Conservation (phyloP, 148 eudicot genomes). For the Rhododendron molle region DNA sequence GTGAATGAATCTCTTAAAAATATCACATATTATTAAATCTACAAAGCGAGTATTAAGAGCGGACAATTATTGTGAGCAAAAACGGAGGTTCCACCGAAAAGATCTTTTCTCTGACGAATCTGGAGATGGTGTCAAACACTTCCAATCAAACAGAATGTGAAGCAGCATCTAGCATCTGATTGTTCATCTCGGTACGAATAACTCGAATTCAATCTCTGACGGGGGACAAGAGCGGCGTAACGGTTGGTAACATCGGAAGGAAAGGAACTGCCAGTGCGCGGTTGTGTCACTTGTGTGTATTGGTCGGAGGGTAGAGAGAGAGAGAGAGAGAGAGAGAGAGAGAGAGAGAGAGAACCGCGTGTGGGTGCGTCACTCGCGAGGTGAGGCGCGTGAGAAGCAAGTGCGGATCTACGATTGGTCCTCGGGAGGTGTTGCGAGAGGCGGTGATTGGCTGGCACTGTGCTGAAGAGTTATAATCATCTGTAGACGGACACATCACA, state of each 20-base stretch:
- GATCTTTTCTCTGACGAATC: too few relatives aligned
- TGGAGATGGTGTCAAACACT: fast-evolving
- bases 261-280: conserved; percentile 14
- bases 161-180: too few relatives aligned
- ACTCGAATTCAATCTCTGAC: too few relatives aligned
- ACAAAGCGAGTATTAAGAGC: too few relatives aligned
- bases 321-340: neutral
- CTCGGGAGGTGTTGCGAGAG: neutral
- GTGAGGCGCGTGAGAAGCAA: neutral
- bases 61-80: too few relatives aligned
- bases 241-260: neutral
- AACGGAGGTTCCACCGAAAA: too few relatives aligned
- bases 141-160: too few relatives aligned
- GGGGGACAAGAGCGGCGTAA: too few relatives aligned
- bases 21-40: too few relatives aligned
- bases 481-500: neutral
- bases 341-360: too few relatives aligned
- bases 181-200: too few relatives aligned
- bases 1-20: too few relatives aligned
- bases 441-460: conserved; percentile 9
- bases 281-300: neutral
- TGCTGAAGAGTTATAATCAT: neutral
- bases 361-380: neutral
- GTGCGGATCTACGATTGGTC: neutral
- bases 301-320: conserved; percentile 4